Conservation (phyloP, 345 rosid genomes). For the Balakata baccata region DNA sequence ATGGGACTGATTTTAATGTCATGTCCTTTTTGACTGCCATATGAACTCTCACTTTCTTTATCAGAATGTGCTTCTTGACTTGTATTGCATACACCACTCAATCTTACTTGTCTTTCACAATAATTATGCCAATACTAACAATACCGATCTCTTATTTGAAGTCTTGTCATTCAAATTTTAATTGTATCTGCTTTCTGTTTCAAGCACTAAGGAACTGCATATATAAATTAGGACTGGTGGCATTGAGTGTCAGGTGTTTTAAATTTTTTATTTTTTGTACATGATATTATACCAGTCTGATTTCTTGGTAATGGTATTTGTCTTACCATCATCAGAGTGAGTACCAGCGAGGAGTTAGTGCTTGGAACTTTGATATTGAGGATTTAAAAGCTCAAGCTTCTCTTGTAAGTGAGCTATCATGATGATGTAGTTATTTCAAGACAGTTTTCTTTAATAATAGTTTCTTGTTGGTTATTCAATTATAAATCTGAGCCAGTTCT, state of each 20-base stretch:
- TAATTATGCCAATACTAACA: not conserved
- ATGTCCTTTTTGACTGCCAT: not conserved
- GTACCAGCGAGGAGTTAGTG: constrained; percentile 98
- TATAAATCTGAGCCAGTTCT: constrained; percentile 9
- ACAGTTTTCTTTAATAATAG: constrained; percentile 7
- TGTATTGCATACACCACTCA: not conserved
- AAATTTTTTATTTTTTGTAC: not conserved
- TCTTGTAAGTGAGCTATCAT: constrained; percentile 46
- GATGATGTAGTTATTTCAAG: not conserved
- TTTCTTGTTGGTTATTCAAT: constrained; percentile 16
- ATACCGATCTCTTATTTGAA: not conserved
- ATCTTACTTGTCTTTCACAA: not conserved
- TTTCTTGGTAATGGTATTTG: constrained; percentile 5
- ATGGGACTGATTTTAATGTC: not conserved
- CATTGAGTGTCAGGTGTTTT: not conserved
- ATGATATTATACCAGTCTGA: not conserved
- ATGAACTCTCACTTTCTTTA: not conserved
- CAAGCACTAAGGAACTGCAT: not conserved
- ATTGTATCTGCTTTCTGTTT: not conserved
- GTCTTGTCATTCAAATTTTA: not conserved
- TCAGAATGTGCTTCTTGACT: not conserved
- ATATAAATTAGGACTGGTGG: constrained; percentile 1
- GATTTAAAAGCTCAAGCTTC: constrained; percentile 97
- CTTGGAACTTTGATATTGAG: constrained; percentile 94
- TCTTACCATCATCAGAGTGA: constrained; percentile 61